Conservation (phyloP, 2,329 filamentous ascomycete genomes). For the Zopfia rhizophila region DNA sequence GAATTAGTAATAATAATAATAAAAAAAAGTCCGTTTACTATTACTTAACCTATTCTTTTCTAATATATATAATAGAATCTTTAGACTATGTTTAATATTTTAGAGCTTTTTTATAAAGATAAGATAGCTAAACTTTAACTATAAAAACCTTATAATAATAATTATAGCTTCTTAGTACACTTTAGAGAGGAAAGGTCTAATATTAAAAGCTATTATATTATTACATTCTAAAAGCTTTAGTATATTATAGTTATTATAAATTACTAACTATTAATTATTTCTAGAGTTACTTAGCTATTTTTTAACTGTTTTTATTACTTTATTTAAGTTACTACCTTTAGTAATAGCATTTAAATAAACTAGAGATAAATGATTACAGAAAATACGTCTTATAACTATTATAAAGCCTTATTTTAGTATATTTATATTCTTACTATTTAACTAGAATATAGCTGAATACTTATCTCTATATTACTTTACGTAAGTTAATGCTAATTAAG, state of each 20-base stretch:
- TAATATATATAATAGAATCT: conserved; percentile 42
- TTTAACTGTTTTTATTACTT: conserved; percentile 46
- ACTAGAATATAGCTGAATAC: conserved; percentile 24
- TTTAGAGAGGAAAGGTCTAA: conserved; percentile 33
- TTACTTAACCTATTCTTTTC: conserved; percentile 27
- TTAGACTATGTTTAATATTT: conserved; percentile 44
- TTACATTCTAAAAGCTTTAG: conserved; percentile 36
- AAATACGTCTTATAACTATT: conserved; percentile 11
- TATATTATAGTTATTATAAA: conserved; percentile 54
- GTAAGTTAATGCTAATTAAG: conserved; percentile 26
- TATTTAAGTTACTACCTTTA: conserved; percentile 26
- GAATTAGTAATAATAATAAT: conserved; percentile 16
- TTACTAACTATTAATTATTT: conserved; percentile 52
- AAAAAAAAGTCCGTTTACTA: conserved; percentile 31
- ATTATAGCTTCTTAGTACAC: conserved; percentile 55
- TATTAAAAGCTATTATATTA: conserved; percentile 36
- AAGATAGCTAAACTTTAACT: conserved; percentile 43
- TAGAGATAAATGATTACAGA: conserved; percentile 30
- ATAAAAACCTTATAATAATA: conserved; percentile 52
- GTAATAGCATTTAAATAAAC: conserved; percentile 29
- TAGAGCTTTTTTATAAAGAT: conserved; percentile 49
- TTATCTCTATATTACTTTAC: conserved; percentile 7
- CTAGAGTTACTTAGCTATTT: conserved; percentile 45
- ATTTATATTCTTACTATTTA: conserved; percentile 21
- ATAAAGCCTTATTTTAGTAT: conserved; percentile 21